Percentiles rank a stretch among this genome's conserved stretches.
These are phyloP conservation scores for Stachybotrys chlorohalonatus DNA, from an alignment of 2,329 filamentous ascomycete species.

Conservation along the genomic window DNA sequence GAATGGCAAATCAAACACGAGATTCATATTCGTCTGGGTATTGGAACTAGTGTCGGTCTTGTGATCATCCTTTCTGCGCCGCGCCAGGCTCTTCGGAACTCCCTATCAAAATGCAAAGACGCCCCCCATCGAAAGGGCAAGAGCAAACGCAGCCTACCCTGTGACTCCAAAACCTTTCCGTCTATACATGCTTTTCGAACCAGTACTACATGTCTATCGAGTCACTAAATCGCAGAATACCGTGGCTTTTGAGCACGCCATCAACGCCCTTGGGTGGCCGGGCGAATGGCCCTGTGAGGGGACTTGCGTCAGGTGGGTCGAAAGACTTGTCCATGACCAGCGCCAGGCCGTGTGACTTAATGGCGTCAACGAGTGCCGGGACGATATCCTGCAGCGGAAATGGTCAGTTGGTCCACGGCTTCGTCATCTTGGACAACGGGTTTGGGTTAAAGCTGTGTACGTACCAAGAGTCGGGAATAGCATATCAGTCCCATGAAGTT, in stretches of 20 bases:
- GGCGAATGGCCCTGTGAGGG: slow-evolving; percentile 41
- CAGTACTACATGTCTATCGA: slow-evolving; percentile 62
- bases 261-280: slow-evolving; percentile 74
- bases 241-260: slow-evolving; percentile 75
- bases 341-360: slow-evolving; percentile 89
- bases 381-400: slow-evolving; percentile 64
- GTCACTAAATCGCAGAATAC: slow-evolving; percentile 87
- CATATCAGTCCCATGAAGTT: slow-evolving; percentile 98
- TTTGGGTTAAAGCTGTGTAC: slow-evolving; percentile 21
- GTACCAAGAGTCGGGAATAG: slow-evolving; percentile 74
- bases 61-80: background rate
- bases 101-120: background rate
- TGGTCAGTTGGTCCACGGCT: background rate
- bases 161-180: background rate
- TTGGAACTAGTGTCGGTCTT: background rate
- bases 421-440: background rate
- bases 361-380: slow-evolving; percentile 81
- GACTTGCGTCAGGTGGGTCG: slow-evolving; percentile 32
- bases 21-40: background rate
- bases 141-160: background rate
- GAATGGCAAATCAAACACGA: background rate
- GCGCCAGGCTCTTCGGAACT: background rate
- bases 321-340: slow-evolving; percentile 81
- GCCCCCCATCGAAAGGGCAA: background rate
- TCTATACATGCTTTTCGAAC: background rate